These are phyloP conservation scores for Chlamydomonas incerta DNA, from an alignment of 139 green algal species.

Conservation along the genomic window DNA sequence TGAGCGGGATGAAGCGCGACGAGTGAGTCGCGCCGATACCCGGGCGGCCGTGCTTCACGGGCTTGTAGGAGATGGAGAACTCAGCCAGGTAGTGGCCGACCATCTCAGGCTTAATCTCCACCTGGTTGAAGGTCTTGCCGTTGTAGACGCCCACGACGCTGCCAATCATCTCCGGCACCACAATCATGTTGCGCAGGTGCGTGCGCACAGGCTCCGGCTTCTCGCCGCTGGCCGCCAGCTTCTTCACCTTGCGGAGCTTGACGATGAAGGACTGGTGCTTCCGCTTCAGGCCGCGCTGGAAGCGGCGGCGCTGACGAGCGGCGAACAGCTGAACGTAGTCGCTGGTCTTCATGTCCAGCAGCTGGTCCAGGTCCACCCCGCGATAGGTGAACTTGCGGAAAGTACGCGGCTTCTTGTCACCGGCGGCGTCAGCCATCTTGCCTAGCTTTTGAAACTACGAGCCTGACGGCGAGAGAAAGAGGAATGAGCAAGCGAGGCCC, in stretches of 20 bases:
- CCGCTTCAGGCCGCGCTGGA: slow-evolving; percentile 96
- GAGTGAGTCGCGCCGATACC: slow-evolving; percentile 96
- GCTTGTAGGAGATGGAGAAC: slow-evolving; percentile 99
- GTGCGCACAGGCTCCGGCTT: slow-evolving; percentile 98
- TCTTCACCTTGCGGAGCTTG: slow-evolving; percentile 97
- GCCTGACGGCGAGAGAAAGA: slow-evolving; percentile 35
- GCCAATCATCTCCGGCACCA: slow-evolving; percentile 99
- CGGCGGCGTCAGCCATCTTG: slow-evolving; percentile 45
- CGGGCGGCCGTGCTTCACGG: slow-evolving; percentile 96
- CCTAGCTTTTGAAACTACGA: slow-evolving; percentile 11
- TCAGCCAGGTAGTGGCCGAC: slow-evolving; percentile 98
- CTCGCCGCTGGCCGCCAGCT: slow-evolving; percentile 82
- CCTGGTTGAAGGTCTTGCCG: slow-evolving; percentile 99
- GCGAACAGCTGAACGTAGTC: slow-evolving; percentile 83
- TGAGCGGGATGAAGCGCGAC: slow-evolving; percentile 99
- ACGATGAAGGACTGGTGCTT: slow-evolving; percentile 97
- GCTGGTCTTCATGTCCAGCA: slow-evolving; percentile 94
- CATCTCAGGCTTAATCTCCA: slow-evolving; percentile 93
- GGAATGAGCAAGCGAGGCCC: background rate
- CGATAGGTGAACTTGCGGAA: slow-evolving; percentile 85
- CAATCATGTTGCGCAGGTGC: slow-evolving; percentile 99
- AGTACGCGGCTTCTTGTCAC: slow-evolving; percentile 36
- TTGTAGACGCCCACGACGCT: slow-evolving; percentile 99
- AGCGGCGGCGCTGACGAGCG: slow-evolving; percentile 68
- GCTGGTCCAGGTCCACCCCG: slow-evolving; percentile 98